phyloP scores from a whole-genome alignment of 306 rosid genomes.

The Begonia loranthoides region DNA sequence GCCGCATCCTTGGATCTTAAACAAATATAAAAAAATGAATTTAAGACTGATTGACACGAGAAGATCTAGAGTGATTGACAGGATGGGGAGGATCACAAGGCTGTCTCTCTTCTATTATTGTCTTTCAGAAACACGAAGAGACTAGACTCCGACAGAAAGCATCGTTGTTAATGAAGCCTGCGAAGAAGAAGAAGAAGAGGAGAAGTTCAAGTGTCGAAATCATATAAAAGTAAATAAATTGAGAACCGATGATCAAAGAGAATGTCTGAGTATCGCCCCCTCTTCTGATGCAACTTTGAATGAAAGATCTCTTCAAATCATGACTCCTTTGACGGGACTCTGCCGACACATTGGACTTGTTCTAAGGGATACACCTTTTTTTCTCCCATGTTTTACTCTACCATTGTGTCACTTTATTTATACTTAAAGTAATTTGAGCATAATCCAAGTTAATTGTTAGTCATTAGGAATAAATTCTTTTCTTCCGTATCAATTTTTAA shows the following conservation, averaged over 20 bases:
- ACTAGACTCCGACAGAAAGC: neutral
- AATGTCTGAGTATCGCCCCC: conserved; percentile 21
- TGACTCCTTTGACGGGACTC: conserved; percentile 32
- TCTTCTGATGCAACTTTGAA: conserved; percentile 21
- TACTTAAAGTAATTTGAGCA: neutral
- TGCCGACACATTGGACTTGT: conserved; percentile 40
- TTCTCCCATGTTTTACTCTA: too few species aligned
- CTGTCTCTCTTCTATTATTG: too few species aligned
- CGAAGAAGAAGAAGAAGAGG: neutral
- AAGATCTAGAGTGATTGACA: too few species aligned
- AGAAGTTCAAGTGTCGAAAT: neutral
- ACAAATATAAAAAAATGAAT: too few species aligned
- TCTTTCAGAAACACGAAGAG: too few species aligned
- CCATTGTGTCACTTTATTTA: neutral
- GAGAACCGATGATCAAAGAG: conserved; percentile 16
- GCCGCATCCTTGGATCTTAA: too few species aligned
- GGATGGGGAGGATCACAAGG: too few species aligned
- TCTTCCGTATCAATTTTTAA: too few species aligned
- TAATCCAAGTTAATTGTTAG: neutral
- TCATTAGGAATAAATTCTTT: too few species aligned
- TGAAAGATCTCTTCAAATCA: conserved; percentile 27
- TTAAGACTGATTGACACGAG: too few species aligned
- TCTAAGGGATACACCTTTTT: neutral
- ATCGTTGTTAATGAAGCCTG: neutral
- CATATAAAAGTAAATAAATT: conserved; percentile 10